phyloP scores from a whole-genome alignment of 1,139 yeast species.

The Yamadazyma triangularis region DNA sequence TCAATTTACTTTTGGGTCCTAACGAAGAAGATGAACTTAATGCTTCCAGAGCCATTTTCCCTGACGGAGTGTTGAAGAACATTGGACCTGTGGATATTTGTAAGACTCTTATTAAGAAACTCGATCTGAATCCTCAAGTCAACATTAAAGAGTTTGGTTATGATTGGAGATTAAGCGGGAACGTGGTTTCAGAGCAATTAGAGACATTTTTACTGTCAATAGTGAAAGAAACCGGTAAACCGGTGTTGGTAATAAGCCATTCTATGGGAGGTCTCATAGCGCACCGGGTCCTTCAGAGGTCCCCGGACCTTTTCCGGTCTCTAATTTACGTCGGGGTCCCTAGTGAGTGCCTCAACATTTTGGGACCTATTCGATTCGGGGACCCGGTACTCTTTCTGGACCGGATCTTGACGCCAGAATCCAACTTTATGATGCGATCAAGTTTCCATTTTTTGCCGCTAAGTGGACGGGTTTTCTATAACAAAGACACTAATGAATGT shows the following conservation, averaged over 20 bases:
- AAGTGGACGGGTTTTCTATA: constrained; percentile 68
- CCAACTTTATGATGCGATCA: constrained; percentile 85
- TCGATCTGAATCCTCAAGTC: constrained; percentile 55
- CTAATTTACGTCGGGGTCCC: constrained; percentile 82
- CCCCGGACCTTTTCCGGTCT: constrained; percentile 68
- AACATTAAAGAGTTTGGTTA: constrained; percentile 75
- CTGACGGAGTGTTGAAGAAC: constrained; percentile 77
- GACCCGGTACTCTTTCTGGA: constrained; percentile 76
- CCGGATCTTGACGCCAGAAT: constrained; percentile 71
- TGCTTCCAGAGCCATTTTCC: constrained; percentile 49
- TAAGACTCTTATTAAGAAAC: constrained; percentile 50
- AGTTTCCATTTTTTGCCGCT: constrained; percentile 74
- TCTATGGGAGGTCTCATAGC: constrained; percentile 92
- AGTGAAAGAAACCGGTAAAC: constrained; percentile 41
- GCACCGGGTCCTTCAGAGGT: constrained; percentile 68
- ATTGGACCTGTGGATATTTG: constrained; percentile 87
- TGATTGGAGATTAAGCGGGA: constrained; percentile 84
- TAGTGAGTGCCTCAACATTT: constrained; percentile 74
- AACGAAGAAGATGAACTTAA: constrained; percentile 55
- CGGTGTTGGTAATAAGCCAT: constrained; percentile 73
- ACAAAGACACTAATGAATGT: constrained; percentile 50
- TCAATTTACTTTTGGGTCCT: constrained; percentile 71
- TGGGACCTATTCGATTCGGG: constrained; percentile 82
- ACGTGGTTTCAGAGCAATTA: constrained; percentile 44
- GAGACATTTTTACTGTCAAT: constrained; percentile 41